Evolutionary conservation across 805 yeast genomes (phyloP).

Genomic region (Nakazawaea holstii): DNA sequence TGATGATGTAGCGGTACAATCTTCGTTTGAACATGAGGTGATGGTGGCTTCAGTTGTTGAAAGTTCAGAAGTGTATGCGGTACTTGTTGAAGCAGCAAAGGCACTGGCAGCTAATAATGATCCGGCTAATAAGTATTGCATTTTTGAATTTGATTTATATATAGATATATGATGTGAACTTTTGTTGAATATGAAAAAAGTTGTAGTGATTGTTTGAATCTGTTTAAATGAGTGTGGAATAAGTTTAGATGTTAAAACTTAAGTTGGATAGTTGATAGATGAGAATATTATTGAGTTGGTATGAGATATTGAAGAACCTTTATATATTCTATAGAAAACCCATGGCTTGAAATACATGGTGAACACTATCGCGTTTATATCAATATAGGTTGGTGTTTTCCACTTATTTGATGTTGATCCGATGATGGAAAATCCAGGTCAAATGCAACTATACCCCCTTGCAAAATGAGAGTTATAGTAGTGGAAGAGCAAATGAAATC

Average conservation of each 20-base stretch:
- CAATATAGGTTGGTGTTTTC: too few species aligned
- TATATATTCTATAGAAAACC: too few species aligned
- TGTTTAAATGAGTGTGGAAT: background rate
- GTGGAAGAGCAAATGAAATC: background rate
- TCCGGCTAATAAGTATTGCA: conserved; percentile 11
- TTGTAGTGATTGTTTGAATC: background rate
- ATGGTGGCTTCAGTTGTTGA: conserved; percentile 18
- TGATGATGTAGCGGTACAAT: conserved; percentile 26
- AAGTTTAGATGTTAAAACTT: background rate
- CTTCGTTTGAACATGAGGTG: conserved; percentile 26
- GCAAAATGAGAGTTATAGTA: background rate
- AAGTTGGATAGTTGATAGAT: too few species aligned
- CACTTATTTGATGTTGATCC: too few species aligned
- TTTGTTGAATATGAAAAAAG: too few species aligned
- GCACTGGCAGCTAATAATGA: conserved; percentile 10
- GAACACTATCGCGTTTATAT: too few species aligned
- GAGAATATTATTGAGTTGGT: too few species aligned
- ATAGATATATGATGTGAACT: background rate
- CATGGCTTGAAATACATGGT: too few species aligned
- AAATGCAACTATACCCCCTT: background rate
- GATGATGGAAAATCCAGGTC: background rate
- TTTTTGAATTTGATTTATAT: conserved; percentile 1
- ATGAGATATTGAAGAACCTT: too few species aligned
- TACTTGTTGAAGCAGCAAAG: conserved; percentile 9
- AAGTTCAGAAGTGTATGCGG: background rate